Conservation (phyloP, 2,329 filamentous ascomycete genomes). For the Emydomyces testavorans region DNA sequence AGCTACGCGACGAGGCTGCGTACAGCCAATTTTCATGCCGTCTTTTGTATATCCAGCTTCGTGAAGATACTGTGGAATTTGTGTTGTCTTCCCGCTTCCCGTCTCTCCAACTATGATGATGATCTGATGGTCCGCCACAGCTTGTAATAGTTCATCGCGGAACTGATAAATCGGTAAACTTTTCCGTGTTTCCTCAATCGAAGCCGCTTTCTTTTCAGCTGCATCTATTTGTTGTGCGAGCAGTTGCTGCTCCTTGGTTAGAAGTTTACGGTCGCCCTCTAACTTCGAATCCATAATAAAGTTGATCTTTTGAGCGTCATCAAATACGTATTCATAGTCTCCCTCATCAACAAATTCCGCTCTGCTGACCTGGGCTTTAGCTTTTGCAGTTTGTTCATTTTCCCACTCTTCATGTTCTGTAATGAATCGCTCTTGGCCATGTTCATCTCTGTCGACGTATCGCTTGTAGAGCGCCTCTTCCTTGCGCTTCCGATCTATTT, state of each 20-base stretch:
- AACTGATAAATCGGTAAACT: slow-evolving; percentile 83
- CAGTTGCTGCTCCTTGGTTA: slow-evolving; percentile 68
- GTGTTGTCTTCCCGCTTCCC: slow-evolving; percentile 89
- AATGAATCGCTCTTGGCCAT: slow-evolving; percentile 76
- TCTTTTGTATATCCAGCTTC: slow-evolving; percentile 81
- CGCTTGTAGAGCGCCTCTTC: slow-evolving; percentile 81
- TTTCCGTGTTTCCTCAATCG: slow-evolving; percentile 84
- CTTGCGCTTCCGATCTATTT: slow-evolving; percentile 76
- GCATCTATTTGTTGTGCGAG: slow-evolving; percentile 73
- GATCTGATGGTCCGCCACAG: slow-evolving; percentile 73
- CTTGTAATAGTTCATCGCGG: slow-evolving; percentile 72
- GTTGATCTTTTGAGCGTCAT: slow-evolving; percentile 76
- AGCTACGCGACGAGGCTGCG: slow-evolving; percentile 86
- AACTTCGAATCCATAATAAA: slow-evolving; percentile 66
- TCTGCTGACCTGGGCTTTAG: slow-evolving; percentile 70
- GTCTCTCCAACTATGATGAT: slow-evolving; percentile 91
- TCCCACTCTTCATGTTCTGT: slow-evolving; percentile 98
- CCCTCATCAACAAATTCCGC: slow-evolving; percentile 64
- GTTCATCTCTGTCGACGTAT: slow-evolving; percentile 77
- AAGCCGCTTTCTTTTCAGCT: slow-evolving; percentile 75
- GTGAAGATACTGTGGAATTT: slow-evolving; percentile 84
- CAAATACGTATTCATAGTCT: slow-evolving; percentile 87
- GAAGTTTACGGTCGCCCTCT: slow-evolving; percentile 56
- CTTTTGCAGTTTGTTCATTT: slow-evolving; percentile 73
- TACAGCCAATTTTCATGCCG: slow-evolving; percentile 79